Evolutionary conservation across 306 rosid genomes (phyloP).

Genomic region (Lathyrus oleraceus): DNA sequence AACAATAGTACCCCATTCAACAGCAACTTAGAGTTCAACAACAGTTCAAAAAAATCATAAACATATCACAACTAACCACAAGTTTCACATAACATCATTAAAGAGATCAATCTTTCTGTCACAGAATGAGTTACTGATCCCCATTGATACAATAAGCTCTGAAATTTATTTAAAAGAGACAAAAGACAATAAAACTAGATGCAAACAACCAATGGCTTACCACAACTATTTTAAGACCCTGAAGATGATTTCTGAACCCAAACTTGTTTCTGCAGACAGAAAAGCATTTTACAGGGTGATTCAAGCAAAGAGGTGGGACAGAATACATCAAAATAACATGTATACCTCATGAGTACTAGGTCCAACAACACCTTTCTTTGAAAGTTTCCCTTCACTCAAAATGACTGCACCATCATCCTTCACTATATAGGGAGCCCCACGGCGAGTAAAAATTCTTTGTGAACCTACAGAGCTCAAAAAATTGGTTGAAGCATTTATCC

Average conservation of each 20-base stretch:
- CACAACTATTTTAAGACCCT: conserved; percentile 63
- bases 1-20: not conserved
- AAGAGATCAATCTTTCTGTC: conserved; percentile 4
- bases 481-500: conserved; percentile 2
- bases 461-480: conserved; percentile 54
- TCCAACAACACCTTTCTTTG: conserved; percentile 56
- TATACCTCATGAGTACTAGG: conserved; percentile 46
- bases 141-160: conserved; percentile 18
- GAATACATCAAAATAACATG: conserved; percentile 10
- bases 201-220: conserved; percentile 44
- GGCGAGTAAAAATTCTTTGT: conserved; percentile 64
- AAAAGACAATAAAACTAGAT: conserved; percentile 19
- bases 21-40: not conserved
- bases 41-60: not conserved
- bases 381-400: conserved; percentile 67
- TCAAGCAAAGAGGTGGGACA: conserved; percentile 18
- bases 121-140: conserved; percentile 20
- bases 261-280: conserved; percentile 81
- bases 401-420: conserved; percentile 70
- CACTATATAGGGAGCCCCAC: conserved; percentile 54
- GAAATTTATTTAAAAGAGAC: conserved; percentile 16
- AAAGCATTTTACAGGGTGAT: conserved; percentile 22
- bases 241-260: conserved; percentile 97
- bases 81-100: not conserved
- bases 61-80: not conserved